A percentile compares a stretch with the other conserved stretches of the same genome.
These are phyloP conservation scores for Cytospora piceae DNA, from an alignment of 2,329 filamentous ascomycete genomes.

Conservation along the genomic window DNA sequence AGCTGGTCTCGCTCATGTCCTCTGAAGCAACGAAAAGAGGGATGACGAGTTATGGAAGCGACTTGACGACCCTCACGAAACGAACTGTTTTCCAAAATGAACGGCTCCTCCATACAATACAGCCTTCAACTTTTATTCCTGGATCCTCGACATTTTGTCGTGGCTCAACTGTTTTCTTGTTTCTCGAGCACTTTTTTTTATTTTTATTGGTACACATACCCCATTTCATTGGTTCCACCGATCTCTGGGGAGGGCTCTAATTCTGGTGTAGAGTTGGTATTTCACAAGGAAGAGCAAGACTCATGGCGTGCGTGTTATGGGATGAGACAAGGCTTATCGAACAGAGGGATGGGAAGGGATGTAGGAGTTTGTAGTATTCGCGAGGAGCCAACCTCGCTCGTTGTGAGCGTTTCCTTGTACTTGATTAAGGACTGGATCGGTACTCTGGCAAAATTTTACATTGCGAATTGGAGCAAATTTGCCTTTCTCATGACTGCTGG, in stretches of 20 bases:
- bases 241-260: constrained; percentile 4
- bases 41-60: constrained; percentile 25
- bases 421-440: constrained; percentile 24
- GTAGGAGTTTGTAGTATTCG: constrained; percentile 1
- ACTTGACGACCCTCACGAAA: constrained; percentile 14
- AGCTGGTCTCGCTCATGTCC: constrained; percentile 20
- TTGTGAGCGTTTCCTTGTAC: constrained; percentile 20
- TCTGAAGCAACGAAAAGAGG: constrained; percentile 14
- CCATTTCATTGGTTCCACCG: constrained; percentile 3
- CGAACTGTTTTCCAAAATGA: neutral
- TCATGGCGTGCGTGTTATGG: constrained; percentile 11
- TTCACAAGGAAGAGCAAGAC: constrained; percentile 1
- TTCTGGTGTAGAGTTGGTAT: neutral
- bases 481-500: neutral
- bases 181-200: constrained; percentile 7
- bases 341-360: neutral
- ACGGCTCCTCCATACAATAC: neutral
- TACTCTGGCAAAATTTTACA: constrained; percentile 16
- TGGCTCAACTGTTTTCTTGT: neutral
- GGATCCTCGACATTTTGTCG: constrained; percentile 3
- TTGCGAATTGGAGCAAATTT: constrained; percentile 14
- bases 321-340: neutral
- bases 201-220: constrained; percentile 24
- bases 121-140: neutral
- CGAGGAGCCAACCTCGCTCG: neutral